Conservation (phyloP, 306 rosid genomes). For the Abrus precatorius region DNA sequence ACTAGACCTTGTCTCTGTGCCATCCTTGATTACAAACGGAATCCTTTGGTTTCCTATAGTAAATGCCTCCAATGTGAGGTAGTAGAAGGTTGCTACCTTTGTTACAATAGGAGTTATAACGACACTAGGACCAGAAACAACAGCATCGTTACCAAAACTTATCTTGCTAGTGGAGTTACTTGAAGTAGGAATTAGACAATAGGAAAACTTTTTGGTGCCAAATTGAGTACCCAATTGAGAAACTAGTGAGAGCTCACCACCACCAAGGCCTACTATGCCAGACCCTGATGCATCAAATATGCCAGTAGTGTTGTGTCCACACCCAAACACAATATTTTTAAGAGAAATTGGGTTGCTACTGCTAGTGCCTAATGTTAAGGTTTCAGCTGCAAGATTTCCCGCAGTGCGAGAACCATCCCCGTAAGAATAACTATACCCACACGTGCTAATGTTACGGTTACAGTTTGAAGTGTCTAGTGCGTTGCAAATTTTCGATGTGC, state of each 20-base stretch:
- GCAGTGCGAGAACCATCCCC: constrained; percentile 60
- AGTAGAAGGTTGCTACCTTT: constrained; percentile 39
- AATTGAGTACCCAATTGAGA: constrained; percentile 55
- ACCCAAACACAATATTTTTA: constrained; percentile 51
- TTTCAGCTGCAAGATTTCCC: constrained; percentile 60
- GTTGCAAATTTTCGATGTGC: constrained; percentile 44
- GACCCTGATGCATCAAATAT: constrained; percentile 51
- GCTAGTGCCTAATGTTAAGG: constrained; percentile 39
- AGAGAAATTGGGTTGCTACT: background rate
- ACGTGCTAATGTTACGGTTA: background rate
- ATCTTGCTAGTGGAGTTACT: constrained; percentile 53
- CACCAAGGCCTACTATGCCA: constrained; percentile 69
- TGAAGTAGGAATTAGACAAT: constrained; percentile 53
- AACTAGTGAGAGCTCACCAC: constrained; percentile 60
- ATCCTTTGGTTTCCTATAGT: constrained; percentile 59
- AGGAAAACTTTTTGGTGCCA: constrained; percentile 57
- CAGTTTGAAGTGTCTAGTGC: background rate
- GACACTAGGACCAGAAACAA: constrained; percentile 27
- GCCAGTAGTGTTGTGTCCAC: constrained; percentile 58
- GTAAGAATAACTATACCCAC: constrained; percentile 50
- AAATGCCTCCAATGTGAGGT: constrained; percentile 57
- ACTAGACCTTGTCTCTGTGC: too few relatives aligned
- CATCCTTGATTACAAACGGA: background rate
- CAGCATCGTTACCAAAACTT: constrained; percentile 56
- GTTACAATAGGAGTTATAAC: constrained; percentile 54